A percentile compares a stretch with the other conserved stretches of the same genome.
phyloP scores from a whole-genome alignment of 148 eudicot species.

The Drosera capensis region DNA sequence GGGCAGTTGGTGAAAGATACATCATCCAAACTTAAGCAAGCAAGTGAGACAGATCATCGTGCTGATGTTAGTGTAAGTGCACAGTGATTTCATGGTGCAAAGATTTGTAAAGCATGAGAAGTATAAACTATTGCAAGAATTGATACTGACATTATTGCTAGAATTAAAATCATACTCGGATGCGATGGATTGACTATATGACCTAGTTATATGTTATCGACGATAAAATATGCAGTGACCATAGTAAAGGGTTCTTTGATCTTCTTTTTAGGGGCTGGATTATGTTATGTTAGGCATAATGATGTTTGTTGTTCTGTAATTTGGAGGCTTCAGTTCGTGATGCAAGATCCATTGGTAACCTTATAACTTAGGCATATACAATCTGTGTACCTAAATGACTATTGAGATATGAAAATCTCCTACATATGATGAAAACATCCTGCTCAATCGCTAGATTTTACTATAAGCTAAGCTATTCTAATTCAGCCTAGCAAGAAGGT shows the following conservation, averaged over 20 bases:
- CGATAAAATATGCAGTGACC: no score
- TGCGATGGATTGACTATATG: not conserved
- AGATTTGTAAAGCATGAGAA: not conserved
- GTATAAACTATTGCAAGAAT: not conserved
- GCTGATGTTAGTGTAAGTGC: constrained; percentile 18
- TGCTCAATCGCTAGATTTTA: not conserved
- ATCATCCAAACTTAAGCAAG: constrained; percentile 23
- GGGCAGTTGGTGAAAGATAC: constrained; percentile 25
- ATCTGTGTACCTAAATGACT: not conserved
- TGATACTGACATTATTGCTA: not conserved
- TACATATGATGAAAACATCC: not conserved
- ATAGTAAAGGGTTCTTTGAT: no score
- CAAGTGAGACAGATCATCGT: constrained; percentile 19
- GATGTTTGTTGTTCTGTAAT: no score
- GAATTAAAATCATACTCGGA: no score
- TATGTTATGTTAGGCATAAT: not conserved
- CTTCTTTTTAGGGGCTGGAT: no score
- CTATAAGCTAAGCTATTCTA: not conserved
- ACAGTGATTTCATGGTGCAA: not conserved
- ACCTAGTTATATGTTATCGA: not conserved
- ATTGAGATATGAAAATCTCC: no score
- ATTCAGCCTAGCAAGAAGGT: constrained; percentile 22
- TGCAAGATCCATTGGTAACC: not conserved
- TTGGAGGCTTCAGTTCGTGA: not conserved
- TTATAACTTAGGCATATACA: no score